These are phyloP conservation scores for Tricladium varicosporioides DNA, from an alignment of 2,329 filamentous ascomycete species.

Conservation along the genomic window DNA sequence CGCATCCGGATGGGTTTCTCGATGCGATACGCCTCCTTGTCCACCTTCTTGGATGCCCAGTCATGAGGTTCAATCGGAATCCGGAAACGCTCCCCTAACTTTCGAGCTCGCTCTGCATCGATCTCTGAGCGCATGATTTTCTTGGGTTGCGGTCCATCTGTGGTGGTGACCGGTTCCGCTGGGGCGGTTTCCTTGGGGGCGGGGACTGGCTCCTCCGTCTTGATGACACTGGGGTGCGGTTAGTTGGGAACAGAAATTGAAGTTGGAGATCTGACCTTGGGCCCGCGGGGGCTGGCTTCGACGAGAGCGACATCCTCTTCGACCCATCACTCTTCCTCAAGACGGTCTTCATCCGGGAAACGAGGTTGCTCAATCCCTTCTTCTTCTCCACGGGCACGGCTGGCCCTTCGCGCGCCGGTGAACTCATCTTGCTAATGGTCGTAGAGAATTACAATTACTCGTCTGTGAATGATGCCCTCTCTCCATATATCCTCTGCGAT, in stretches of 20 bases:
- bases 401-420: conserved; percentile 21
- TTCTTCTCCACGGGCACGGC: conserved; percentile 24
- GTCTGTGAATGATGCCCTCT: neutral
- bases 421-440: conserved; percentile 23
- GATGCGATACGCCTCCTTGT: conserved; percentile 46
- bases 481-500: neutral
- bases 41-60: conserved; percentile 20
- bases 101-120: conserved; percentile 33
- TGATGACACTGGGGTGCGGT: conserved; percentile 13
- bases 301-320: conserved; percentile 25
- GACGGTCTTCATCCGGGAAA: conserved; percentile 31
- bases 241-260: conserved; percentile 2
- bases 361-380: conserved; percentile 25
- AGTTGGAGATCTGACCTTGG: conserved; percentile 22
- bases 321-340: conserved; percentile 29
- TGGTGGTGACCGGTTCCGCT: neutral
- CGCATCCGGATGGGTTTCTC: conserved; percentile 78
- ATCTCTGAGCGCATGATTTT: conserved; percentile 29
- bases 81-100: conserved; percentile 37
- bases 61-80: conserved; percentile 36
- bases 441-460: neutral
- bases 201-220: conserved; percentile 1
- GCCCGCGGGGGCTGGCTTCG: conserved; percentile 11
- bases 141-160: conserved; percentile 16
- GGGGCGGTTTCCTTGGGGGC: conserved; percentile 8